Evolutionary conservation across 176 grass and related monocot genomes (phyloP).

Genomic region (Echinochloa phyllopogon): DNA sequence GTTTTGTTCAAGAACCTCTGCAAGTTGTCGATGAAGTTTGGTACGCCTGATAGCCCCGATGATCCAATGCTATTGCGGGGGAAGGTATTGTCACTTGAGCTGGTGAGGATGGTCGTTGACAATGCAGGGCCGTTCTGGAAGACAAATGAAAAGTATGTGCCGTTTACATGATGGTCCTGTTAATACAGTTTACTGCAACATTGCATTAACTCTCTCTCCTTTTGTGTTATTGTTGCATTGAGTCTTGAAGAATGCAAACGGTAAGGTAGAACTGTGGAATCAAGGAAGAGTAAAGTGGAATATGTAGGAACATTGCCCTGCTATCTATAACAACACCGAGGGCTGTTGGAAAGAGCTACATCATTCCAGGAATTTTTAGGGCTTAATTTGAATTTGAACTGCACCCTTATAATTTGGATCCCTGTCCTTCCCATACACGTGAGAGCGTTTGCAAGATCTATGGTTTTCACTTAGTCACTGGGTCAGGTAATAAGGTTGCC

Average conservation of each 20-base stretch:
- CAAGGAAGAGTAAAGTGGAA: constrained; percentile 10
- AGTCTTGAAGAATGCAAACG: neutral
- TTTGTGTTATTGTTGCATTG: constrained; percentile 2
- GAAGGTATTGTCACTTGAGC: constrained; percentile 89
- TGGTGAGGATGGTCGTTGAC: constrained; percentile 84
- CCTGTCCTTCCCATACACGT: neutral
- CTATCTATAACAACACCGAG: neutral
- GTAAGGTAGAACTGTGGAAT: neutral
- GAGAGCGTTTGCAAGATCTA: neutral
- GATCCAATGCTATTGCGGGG: constrained; percentile 83
- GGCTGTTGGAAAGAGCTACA: neutral
- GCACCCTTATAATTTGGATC: neutral
- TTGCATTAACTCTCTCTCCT: constrained; percentile 12
- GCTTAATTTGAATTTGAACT: neutral
- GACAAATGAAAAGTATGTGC: constrained; percentile 68
- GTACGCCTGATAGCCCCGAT: constrained; percentile 65
- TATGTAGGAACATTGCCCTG: neutral
- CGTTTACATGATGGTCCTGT: constrained; percentile 2
- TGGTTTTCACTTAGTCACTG: neutral
- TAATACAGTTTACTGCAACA: constrained; percentile 1
- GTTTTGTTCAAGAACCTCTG: constrained; percentile 91
- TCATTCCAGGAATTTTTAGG: neutral
- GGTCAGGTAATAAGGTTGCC: neutral
- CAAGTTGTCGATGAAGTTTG: constrained; percentile 96
- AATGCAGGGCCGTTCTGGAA: constrained; percentile 83